Evolutionary conservation across 2,329 filamentous ascomycete genomes (phyloP).

Genomic region (Penicillium griseofulvum): DNA sequence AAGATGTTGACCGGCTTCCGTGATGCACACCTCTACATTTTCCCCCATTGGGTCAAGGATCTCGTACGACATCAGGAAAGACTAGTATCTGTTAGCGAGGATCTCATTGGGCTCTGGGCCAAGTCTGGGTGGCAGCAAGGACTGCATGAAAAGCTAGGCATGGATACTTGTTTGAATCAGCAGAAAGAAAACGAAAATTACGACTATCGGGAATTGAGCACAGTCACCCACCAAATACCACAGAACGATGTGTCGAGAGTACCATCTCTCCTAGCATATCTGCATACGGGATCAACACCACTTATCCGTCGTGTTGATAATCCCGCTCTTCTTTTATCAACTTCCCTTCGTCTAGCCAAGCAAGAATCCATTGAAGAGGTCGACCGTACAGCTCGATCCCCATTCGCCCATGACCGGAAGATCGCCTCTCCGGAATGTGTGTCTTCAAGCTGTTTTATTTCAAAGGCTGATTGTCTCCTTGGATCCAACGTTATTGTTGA

Average conservation of each 20-base stretch:
- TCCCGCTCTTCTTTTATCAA: background rate
- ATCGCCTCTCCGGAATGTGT: background rate
- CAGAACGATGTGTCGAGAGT: background rate
- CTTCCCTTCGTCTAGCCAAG: background rate
- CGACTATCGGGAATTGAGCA: background rate
- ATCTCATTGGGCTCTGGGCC: background rate
- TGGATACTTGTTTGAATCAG: background rate
- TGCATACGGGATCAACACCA: background rate
- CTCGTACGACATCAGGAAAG: background rate
- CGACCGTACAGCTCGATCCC: background rate
- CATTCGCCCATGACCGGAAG: background rate
- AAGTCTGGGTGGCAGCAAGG: constrained; percentile 1
- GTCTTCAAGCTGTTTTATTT: background rate
- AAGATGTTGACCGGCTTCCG: background rate
- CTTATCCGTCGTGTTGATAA: background rate
- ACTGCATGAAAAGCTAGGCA: background rate
- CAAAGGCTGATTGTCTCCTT: background rate
- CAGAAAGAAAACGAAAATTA: background rate
- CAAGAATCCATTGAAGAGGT: background rate
- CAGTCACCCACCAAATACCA: background rate
- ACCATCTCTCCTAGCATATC: background rate
- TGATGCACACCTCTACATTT: constrained; percentile 4
- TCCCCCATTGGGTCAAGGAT: background rate
- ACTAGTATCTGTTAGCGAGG: background rate
- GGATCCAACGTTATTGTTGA: background rate